Conservation (phyloP, 1,284 basidiomycete species). For the Marasmius sp. region DNA sequence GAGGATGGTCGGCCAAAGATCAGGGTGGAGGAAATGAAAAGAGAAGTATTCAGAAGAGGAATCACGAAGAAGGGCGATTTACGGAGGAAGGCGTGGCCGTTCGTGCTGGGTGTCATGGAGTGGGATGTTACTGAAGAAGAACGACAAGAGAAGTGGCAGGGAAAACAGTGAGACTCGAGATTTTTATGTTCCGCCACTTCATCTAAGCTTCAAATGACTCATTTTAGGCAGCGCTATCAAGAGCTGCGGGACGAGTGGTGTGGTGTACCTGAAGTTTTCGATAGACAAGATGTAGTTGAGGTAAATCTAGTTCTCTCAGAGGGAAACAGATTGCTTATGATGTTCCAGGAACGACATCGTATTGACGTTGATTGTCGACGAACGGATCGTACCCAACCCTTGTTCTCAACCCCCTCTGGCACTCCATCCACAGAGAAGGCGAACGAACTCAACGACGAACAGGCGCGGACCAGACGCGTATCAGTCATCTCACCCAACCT, state of each 20-base stretch:
- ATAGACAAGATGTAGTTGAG: constrained; percentile 76
- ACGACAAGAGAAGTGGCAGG: constrained; percentile 56
- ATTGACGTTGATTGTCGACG: constrained; percentile 96
- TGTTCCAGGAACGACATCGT: constrained; percentile 72
- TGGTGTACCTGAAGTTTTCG: constrained; percentile 77
- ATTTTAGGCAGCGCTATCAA: constrained; percentile 62
- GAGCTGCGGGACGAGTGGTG: constrained; percentile 78
- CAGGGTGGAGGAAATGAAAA: constrained; percentile 65
- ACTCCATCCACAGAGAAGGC: constrained; percentile 31
- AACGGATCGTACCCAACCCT: constrained; percentile 90
- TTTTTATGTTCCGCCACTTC: not conserved
- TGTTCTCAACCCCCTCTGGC: constrained; percentile 65
- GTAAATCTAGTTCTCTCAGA: constrained; percentile 29
- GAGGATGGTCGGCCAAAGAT: constrained; percentile 69
- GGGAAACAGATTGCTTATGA: constrained; percentile 3
- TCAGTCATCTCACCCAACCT: constrained; percentile 72
- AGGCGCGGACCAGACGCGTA: constrained; percentile 50
- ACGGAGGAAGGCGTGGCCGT: constrained; percentile 84
- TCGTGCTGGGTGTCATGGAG: constrained; percentile 80
- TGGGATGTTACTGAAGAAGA: constrained; percentile 70
- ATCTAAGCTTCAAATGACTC: constrained; percentile 1
- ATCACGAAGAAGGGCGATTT: constrained; percentile 52
- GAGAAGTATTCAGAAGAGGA: constrained; percentile 78
- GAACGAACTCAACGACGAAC: constrained; percentile 45
- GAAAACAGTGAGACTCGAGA: constrained; percentile 55